Evolutionary conservation across 352 stramenopile genomes (phyloP), one percentile per base, ranked within the genome.

Genomic region (Globisporangium ultimum): DNA sequence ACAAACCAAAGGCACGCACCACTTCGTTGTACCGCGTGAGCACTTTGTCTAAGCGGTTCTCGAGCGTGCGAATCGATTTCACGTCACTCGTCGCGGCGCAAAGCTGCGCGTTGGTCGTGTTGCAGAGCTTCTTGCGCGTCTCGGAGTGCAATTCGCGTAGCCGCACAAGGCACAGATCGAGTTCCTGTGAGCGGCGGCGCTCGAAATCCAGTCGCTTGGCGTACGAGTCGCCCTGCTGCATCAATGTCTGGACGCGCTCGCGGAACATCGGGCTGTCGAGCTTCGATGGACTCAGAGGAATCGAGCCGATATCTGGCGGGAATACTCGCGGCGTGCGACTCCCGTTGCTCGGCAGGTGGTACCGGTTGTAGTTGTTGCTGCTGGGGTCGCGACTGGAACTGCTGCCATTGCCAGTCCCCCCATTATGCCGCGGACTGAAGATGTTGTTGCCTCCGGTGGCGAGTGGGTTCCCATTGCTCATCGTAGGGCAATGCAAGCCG

Each of bases 1-100:
- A 55, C 15, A 57, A 18, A 21, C 1, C n/a, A 28, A 15, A 45
- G 28, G 28, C 0, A 45, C 64, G 24, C 60, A 86, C 71, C 43
- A 89, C 76, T 66, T 94, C 80, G 58, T 94, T 92, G 72, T 88
- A 89, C 11, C 81, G 77, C 12, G 82, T 91, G n/a, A 94, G 68
- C 45, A 92, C 80, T 45, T 94, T 91, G 55, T 94, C 83, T 11
- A 94, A 67, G 9, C 79, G 82, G 54, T 92, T 94, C 56, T 94
- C 84, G 5, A 94, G 68, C n/a, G 73, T 89, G 45, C 78, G 75
- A 24, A 92, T 72, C 10, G 78, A 79, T 57, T 84, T 88, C 57
- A 84, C 66, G 17, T 85, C 80, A 6, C 61, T 70, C 22, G 78
- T 86, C 0, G 75, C 77, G 14, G 65, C 72, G 18, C 61, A 82